phyloP scores from a whole-genome alignment of 768 basidiomycete genomes.

The Boletales sp. region DNA sequence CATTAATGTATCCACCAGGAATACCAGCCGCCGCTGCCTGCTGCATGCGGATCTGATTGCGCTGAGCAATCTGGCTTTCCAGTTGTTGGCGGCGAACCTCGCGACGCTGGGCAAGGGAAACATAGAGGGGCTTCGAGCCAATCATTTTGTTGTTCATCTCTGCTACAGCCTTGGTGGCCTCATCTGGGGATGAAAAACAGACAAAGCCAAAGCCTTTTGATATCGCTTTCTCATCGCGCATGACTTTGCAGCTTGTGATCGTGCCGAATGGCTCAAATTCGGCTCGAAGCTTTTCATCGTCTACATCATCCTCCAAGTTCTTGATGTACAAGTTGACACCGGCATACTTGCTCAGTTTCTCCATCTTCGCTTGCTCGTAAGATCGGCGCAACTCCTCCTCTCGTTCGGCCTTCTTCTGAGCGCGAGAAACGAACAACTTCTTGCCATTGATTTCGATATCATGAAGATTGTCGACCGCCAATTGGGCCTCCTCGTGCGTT shows the following conservation, averaged over 20 bases:
- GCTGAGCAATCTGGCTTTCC: slow-evolving; percentile 97
- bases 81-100: slow-evolving; percentile 98
- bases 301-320: slow-evolving; percentile 97
- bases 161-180: slow-evolving; percentile 97
- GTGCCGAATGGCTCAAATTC: slow-evolving; percentile 97
- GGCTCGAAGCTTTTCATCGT: slow-evolving; percentile 93
- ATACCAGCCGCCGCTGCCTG: slow-evolving; percentile 86
- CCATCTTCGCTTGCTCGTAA: slow-evolving; percentile 94
- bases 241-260: slow-evolving; percentile 98
- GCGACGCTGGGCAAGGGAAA: slow-evolving; percentile 96
- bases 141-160: slow-evolving; percentile 99
- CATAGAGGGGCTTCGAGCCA: slow-evolving; percentile 96
- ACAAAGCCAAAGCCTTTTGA: slow-evolving; percentile 99
- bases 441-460: slow-evolving; percentile 80
- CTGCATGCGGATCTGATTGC: slow-evolving; percentile 92
- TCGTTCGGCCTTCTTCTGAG: slow-evolving; percentile 98
- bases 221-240: slow-evolving; percentile 92
- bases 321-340: slow-evolving; percentile 99
- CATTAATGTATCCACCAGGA: slow-evolving; percentile 48
- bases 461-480: slow-evolving; percentile 85
- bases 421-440: slow-evolving; percentile 93
- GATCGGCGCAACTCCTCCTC: slow-evolving; percentile 93
- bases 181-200: slow-evolving; percentile 97
- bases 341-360: slow-evolving; percentile 97
- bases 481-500: slow-evolving; percentile 85